A percentile compares a stretch with the other conserved stretches of the same genome.
Evolutionary conservation across 139 green algal genomes (phyloP).

Genomic region (Pseudopediastrum boryanum): DNA sequence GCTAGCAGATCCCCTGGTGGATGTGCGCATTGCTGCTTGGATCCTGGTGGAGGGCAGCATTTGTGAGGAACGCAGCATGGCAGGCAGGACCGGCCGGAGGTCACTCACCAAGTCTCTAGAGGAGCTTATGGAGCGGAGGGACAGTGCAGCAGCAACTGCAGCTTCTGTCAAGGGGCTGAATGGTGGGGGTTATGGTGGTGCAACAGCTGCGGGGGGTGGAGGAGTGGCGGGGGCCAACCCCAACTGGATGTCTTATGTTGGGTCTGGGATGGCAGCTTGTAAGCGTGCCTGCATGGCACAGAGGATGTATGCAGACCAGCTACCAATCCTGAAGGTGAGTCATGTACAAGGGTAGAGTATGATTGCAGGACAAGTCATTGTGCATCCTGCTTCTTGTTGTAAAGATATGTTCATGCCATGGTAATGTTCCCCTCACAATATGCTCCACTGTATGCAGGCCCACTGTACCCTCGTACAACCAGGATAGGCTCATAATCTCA

Average conservation of each 20-base stretch:
- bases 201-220: background rate
- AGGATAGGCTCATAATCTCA: background rate
- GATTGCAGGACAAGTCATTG: background rate
- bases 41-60: too few relatives aligned
- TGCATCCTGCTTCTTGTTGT: background rate
- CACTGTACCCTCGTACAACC: background rate
- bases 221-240: too few relatives aligned
- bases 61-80: too few relatives aligned
- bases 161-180: background rate
- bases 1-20: slow-evolving; percentile 62
- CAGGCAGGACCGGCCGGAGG: too few relatives aligned
- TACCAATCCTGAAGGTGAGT: slow-evolving; percentile 1
- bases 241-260: too few relatives aligned
- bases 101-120: slow-evolving; percentile 38
- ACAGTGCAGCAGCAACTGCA: background rate
- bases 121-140: slow-evolving; percentile 40
- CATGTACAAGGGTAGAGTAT: background rate
- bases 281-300: slow-evolving; percentile 38
- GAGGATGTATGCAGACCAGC: slow-evolving; percentile 38
- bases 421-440: background rate
- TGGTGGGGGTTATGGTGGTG: background rate
- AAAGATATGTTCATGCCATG: too few relatives aligned
- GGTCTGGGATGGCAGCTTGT: slow-evolving; percentile 35
- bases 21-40: slow-evolving; percentile 77
- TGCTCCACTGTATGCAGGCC: background rate